A percentile compares a stretch with the other conserved stretches of the same genome.
These are phyloP conservation scores for Alternaria viburni DNA, from an alignment of 2,329 filamentous ascomycete genomes.

Conservation along the genomic window DNA sequence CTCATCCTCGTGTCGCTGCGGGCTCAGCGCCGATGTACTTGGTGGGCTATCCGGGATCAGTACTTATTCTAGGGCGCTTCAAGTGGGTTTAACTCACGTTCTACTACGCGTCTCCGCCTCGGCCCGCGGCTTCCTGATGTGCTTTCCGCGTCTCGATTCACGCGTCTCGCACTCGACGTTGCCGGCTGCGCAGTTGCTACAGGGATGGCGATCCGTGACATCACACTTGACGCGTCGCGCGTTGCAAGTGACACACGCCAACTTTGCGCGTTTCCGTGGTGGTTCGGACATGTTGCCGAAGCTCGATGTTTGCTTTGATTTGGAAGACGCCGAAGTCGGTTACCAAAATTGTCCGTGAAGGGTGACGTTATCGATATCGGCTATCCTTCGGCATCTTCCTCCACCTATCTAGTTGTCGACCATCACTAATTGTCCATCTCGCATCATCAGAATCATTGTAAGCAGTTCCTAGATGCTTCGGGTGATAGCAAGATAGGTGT, in stretches of 20 bases:
- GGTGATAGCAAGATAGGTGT: no score
- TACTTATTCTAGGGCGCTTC: no score
- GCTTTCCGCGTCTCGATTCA: slow-evolving; percentile 54
- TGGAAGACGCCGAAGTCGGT: slow-evolving; percentile 31
- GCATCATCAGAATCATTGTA: background rate
- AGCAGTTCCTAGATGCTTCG: no score
- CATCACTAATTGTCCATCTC: background rate
- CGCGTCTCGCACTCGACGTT: slow-evolving; percentile 51
- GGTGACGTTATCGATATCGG: slow-evolving; percentile 25
- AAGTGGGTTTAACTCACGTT: slow-evolving; percentile 18
- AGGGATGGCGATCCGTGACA: slow-evolving; percentile 54
- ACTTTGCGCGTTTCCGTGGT: slow-evolving; percentile 47
- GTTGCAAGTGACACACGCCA: slow-evolving; percentile 54
- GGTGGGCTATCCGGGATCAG: background rate
- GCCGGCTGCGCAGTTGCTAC: slow-evolving; percentile 50
- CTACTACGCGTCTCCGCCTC: slow-evolving; percentile 24
- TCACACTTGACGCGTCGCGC: slow-evolving; percentile 55
- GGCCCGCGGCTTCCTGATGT: slow-evolving; percentile 28
- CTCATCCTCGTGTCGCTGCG: slow-evolving; percentile 35
- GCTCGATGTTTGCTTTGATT: slow-evolving; percentile 11
- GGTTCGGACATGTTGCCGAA: slow-evolving; percentile 25
- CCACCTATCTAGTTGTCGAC: background rate
- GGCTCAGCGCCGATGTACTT: slow-evolving; percentile 9
- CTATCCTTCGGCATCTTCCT: slow-evolving; percentile 16
- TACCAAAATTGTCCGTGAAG: slow-evolving; percentile 16